Base-by-base conservation (phyloP, 140 eudicot genomes). In the Ambrosia hybrid region DNA sequence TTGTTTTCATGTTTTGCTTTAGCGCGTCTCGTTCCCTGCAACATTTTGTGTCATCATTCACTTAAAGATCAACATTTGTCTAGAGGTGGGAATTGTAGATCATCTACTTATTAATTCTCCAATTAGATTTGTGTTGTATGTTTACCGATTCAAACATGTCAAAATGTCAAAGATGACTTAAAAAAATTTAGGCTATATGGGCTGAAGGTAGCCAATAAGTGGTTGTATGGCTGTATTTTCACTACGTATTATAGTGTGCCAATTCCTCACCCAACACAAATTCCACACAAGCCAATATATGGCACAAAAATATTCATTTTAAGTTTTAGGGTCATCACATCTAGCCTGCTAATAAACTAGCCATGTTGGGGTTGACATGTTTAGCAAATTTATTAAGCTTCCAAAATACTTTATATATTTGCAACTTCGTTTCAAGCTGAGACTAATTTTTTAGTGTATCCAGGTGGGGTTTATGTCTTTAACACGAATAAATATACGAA, bases 21-120 rank as follows among this genome's bases (percentile, higher is more conserved):
- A 85, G 86, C 90, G 80, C 81, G 73, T 87, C 90, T 65, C 80
- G 87, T 73, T 86, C 92, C 82, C 98, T 92, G 96, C 67, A 55
- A 37, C 65, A 65, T 21, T 21, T 37, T 15, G 21, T 1, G 37
- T 17, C 72, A 46, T 17, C n/a, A 26, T 74, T 67, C 6, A 59
- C 68, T 58, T 33, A 11, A 26, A 68, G 21, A 6, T 56, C 38
- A 10, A 61, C 11, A 63, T 6, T 38, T 6, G 51, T 13, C 6
- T 63, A 63, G 30, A 39, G 51, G 68, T 36, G 37, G 4, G 21
- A 57, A 17, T 21, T 0, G 63, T 8, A 21, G 2, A 26, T 17
- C 34, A 30, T 30, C 34, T 30, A 30, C 34, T 30, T 30, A 30
- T 30, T 30, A 30, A 30, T 30, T 1, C 34, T 30, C 34, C 34